phyloP scores from a whole-genome alignment of 2,329 filamentous ascomycete genomes.

The Hirsutella rhossiliensis region DNA sequence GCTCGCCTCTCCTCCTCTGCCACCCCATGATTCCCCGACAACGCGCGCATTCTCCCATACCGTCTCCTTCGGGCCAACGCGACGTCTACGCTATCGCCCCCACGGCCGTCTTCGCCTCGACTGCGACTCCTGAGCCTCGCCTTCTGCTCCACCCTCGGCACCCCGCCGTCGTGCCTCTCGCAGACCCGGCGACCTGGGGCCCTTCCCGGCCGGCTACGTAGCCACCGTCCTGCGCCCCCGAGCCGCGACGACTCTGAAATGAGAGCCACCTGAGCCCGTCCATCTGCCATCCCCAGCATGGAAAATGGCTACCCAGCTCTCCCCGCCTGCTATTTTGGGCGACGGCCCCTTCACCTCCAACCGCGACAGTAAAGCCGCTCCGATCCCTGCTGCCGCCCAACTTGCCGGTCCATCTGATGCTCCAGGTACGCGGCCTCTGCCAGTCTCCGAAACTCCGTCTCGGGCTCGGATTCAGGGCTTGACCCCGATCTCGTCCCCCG shows the following conservation, averaged over 20 bases:
- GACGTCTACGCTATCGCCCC: too few relatives aligned
- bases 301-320: constrained; percentile 20
- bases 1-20: too few relatives aligned
- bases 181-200: too few relatives aligned
- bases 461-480: not conserved
- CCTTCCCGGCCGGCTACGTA: too few relatives aligned
- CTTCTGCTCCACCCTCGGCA: too few relatives aligned
- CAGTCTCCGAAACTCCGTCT: not conserved
- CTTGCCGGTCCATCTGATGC: constrained; percentile 15
- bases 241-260: not conserved
- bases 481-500: not conserved
- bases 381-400: constrained; percentile 11
- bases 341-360: constrained; percentile 14
- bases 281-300: constrained; percentile 18
- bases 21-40: too few relatives aligned
- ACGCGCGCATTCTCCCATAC: too few relatives aligned
- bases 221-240: too few relatives aligned
- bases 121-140: too few relatives aligned
- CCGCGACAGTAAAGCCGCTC: constrained; percentile 12
- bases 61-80: too few relatives aligned
- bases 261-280: constrained; percentile 2
- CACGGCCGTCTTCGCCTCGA: too few relatives aligned
- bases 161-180: too few relatives aligned
- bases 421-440: constrained; percentile 14
- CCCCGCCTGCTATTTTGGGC: constrained; percentile 13